phyloP scores from a whole-genome alignment of 1,284 basidiomycete genomes.

The Trichosporon coremiiforme region DNA sequence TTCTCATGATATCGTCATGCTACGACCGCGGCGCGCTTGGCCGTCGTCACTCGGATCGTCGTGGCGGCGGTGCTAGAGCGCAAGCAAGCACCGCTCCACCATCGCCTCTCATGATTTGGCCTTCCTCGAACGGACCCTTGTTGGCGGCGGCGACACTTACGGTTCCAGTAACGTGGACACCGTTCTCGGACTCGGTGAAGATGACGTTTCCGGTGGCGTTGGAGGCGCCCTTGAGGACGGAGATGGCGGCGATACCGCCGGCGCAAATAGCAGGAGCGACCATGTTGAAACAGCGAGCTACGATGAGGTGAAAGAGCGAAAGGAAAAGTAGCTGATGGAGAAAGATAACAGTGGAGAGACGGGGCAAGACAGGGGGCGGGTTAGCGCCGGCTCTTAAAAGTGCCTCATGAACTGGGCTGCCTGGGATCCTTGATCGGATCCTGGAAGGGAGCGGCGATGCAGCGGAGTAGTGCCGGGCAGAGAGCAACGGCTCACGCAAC shows the following conservation, averaged over 20 bases:
- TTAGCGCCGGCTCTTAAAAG: conserved; percentile 13
- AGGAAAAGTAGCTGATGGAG: not conserved
- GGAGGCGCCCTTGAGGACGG: conserved; percentile 20
- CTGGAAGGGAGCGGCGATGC: not conserved
- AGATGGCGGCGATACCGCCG: conserved; percentile 22
- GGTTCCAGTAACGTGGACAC: conserved; percentile 24
- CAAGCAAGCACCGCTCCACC: not conserved
- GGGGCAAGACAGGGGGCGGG: not conserved
- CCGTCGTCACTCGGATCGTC: too few species aligned
- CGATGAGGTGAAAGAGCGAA: not conserved
- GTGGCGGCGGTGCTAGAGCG: not conserved
- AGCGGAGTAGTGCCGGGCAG: not conserved
- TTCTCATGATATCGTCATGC: not conserved
- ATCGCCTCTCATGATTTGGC: not conserved
- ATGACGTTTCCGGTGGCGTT: conserved; percentile 25
- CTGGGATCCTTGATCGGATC: too few species aligned
- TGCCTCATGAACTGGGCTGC: conserved; percentile 5
- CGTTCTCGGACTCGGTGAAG: conserved; percentile 21
- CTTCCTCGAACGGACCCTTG: not conserved
- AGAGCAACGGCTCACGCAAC: too few species aligned
- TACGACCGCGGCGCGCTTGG: not conserved
- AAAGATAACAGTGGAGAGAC: not conserved
- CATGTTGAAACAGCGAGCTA: not conserved
- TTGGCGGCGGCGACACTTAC: conserved; percentile 20
- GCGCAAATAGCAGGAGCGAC: conserved; percentile 7